Base-by-base conservation (phyloP, 2,329 filamentous ascomycete species). In the Aspergillus brasiliensis region DNA sequence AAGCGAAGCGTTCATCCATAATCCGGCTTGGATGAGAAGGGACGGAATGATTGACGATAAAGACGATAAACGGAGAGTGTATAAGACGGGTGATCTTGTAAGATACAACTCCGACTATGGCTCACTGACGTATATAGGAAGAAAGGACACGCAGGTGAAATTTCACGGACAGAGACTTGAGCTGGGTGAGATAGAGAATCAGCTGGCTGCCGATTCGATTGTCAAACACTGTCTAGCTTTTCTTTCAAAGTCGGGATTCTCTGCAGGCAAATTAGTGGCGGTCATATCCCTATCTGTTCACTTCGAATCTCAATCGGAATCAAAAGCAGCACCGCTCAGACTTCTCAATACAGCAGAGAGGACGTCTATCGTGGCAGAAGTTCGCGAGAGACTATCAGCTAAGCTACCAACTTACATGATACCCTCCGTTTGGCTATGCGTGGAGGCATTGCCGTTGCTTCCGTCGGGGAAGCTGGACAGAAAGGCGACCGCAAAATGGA, bases 61-160 rank as follows among this genome's bases (percentile, higher is more conserved):
- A 25, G 51, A 56, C 8, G 40, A 48, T 2, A 61, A 64, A 25
- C 70, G 75, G 44, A 69, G 75, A 61, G 73, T 78, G 34, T 78
- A 78, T 63, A 77, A 77, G 61, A 78, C 76, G 10, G 76, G 76
- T 7, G 76, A 78, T 60, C 57, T 78, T 53, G 76, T 74, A 57
- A 69, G 75, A 31, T 76, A 76, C 51, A 77, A 75, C 46, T 73
- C 72, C 0, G 71, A 75, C 23, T 59, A 63, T 40, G 75, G 75
- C 25, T 70, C 74, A 2, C 62, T 77, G n/a, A 72, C 69, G 11
- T 77, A 75, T 61, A 60, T 88, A 40, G 86, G 87, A 15, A 81
- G 88, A 51, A 88, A 86, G 65, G 88, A 90, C 66, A 83, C 83
- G n/a, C 87, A 88, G 71, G 83, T 89, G 57, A 91, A 91, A 73